Evolutionary conservation across 1,284 basidiomycete species (phyloP).

Genomic region (Rhizopogon parksii): DNA sequence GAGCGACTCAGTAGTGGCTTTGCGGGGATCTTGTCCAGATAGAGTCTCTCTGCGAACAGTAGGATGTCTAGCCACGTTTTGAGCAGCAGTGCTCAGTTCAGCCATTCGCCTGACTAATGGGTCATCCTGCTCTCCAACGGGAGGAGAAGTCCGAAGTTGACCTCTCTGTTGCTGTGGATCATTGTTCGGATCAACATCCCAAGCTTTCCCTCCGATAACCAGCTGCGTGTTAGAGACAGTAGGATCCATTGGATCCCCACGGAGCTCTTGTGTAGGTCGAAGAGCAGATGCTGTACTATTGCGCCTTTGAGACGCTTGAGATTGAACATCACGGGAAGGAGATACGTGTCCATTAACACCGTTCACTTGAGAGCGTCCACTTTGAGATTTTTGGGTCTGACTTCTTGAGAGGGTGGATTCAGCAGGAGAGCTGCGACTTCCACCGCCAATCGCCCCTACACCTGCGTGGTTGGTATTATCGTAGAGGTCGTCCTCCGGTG

Average conservation of each 20-base stretch:
- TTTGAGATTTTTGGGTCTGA: slow-evolving; percentile 22
- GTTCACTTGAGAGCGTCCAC: slow-evolving; percentile 14
- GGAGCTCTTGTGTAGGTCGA: slow-evolving; percentile 35
- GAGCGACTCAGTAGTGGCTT: slow-evolving; percentile 22
- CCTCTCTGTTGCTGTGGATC: slow-evolving; percentile 46
- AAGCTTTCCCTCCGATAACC: slow-evolving; percentile 56
- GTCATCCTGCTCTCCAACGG: slow-evolving; percentile 46
- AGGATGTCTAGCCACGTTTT: slow-evolving; percentile 12
- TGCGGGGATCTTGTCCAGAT: slow-evolving; percentile 19
- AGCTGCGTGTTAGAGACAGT: slow-evolving; percentile 59
- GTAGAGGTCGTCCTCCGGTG: slow-evolving; percentile 37
- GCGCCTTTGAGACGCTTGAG: slow-evolving; percentile 13
- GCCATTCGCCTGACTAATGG: slow-evolving; percentile 71
- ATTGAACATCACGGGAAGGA: slow-evolving; percentile 15
- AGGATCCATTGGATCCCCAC: slow-evolving; percentile 52
- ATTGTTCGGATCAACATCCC: slow-evolving; percentile 55
- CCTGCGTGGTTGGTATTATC: slow-evolving; percentile 54
- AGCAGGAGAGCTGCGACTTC: slow-evolving; percentile 16
- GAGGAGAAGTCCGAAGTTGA: slow-evolving; percentile 20
- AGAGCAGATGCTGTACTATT: slow-evolving; percentile 21
- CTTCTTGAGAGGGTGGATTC: slow-evolving; percentile 18
- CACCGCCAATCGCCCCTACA: slow-evolving; percentile 52
- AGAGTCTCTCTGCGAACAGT: slow-evolving; percentile 22
- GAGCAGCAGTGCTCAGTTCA: slow-evolving; percentile 38
- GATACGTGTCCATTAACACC: slow-evolving; percentile 26